Percentiles rank a stretch among this genome's conserved stretches.
phyloP scores from a whole-genome alignment of 129 eudicot genomes.

The Artemisia argyi region DNA sequence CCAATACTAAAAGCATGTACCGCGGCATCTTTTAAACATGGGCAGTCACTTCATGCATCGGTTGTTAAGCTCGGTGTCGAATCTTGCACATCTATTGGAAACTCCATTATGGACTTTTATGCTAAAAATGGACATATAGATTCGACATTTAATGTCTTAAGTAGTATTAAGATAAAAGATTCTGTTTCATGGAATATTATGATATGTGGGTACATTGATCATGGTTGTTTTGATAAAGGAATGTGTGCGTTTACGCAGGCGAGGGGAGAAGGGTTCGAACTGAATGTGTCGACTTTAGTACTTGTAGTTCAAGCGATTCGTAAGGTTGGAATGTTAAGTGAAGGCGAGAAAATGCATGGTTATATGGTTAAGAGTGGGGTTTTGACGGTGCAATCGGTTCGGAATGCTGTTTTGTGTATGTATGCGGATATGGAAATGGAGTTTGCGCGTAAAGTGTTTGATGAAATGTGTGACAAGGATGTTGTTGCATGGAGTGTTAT shows the following conservation, averaged over 20 bases:
- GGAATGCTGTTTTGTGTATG: constrained; percentile 58
- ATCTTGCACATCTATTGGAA: constrained; percentile 54
- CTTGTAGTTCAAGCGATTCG: constrained; percentile 60
- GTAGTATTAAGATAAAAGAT: constrained; percentile 40
- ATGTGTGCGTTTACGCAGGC: constrained; percentile 49
- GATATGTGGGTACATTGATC: constrained; percentile 51
- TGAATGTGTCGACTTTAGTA: constrained; percentile 68
- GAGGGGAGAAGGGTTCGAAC: constrained; percentile 56
- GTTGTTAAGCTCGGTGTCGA: constrained; percentile 65
- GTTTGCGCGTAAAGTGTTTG: constrained; percentile 63
- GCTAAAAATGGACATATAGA: constrained; percentile 48
- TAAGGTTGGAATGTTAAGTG: constrained; percentile 29
- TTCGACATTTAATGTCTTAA: constrained; percentile 43
- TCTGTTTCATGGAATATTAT: constrained; percentile 83
- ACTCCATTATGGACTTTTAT: constrained; percentile 76
- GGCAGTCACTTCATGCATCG: constrained; percentile 61
- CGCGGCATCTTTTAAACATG: constrained; percentile 40
- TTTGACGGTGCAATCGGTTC: constrained; percentile 45
- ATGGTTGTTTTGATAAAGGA: constrained; percentile 46
- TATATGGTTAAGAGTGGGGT: constrained; percentile 50
- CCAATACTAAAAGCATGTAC: constrained; percentile 65
- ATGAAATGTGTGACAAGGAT: constrained; percentile 81
- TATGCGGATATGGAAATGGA: constrained; percentile 43
- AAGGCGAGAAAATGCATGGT: constrained; percentile 56
- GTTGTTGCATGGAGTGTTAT: constrained; percentile 81